These are phyloP conservation scores for Tetraselmis chui DNA, from an alignment of 139 green algal genomes.

Conservation along the genomic window DNA sequence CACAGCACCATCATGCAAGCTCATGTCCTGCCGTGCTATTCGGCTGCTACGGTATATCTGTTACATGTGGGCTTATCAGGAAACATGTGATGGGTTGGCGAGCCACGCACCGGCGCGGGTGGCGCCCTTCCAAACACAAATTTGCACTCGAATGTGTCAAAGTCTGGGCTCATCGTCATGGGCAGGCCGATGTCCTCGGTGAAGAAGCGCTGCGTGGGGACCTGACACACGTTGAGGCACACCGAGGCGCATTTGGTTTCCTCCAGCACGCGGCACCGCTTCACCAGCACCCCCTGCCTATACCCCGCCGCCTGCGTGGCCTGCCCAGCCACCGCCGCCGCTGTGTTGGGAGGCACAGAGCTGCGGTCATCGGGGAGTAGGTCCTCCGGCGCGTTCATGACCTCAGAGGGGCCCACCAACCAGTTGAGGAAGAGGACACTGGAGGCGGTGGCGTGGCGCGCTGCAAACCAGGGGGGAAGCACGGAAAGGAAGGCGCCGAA, in stretches of 20 bases:
- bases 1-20: background rate
- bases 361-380: background rate
- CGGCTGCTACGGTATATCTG: too few relatives aligned
- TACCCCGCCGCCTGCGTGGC: background rate
- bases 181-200: constrained; percentile 5
- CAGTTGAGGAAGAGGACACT: background rate
- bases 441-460: background rate
- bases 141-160: background rate
- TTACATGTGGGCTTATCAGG: background rate
- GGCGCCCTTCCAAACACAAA: constrained; percentile 3
- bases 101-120: background rate
- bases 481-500: background rate
- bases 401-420: background rate
- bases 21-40: too few relatives aligned
- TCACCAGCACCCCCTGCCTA: background rate
- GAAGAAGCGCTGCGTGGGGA: constrained; percentile 2
- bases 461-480: background rate
- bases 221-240: background rate
- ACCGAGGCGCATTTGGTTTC: background rate
- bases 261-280: background rate
- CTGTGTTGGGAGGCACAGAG: background rate
- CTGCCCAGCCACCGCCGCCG: background rate
- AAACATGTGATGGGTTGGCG: background rate
- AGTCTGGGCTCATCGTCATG: constrained; percentile 5
- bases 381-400: background rate